Evolutionary conservation across 2,329 filamentous ascomycete genomes (phyloP).

Genomic region (Dothidotthia symphoricarpi): DNA sequence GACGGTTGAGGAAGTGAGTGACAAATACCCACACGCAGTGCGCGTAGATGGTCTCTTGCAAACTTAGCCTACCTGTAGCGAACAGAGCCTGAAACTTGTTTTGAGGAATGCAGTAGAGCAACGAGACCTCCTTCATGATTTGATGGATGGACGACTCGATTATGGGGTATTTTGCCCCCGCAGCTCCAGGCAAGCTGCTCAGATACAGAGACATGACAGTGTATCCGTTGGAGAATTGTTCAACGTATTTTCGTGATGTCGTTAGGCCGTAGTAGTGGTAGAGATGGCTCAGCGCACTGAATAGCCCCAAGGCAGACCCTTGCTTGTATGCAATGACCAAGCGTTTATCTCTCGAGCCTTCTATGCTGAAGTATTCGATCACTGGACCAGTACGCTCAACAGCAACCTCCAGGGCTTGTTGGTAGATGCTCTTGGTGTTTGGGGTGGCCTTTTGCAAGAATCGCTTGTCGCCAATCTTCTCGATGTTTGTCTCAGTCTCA

Average conservation of each 20-base stretch:
- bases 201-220: conserved; percentile 96
- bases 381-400: conserved; percentile 86
- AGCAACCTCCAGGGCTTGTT: conserved; percentile 84
- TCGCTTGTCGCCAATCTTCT: conserved; percentile 86
- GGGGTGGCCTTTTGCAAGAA: conserved; percentile 94
- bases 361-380: conserved; percentile 96
- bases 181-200: conserved; percentile 58
- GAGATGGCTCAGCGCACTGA: conserved; percentile 90
- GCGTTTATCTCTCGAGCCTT: conserved; percentile 86
- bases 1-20: conserved; percentile 94
- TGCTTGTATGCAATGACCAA: conserved; percentile 93
- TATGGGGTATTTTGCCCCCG: conserved; percentile 62
- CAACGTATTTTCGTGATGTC: conserved; percentile 91
- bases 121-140: conserved; percentile 96
- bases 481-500: conserved; percentile 79
- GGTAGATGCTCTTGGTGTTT: conserved; percentile 95
- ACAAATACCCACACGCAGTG: conserved; percentile 98
- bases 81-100: conserved; percentile 95
- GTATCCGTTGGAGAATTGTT: conserved; percentile 98
- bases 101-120: conserved; percentile 95
- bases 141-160: conserved; percentile 96
- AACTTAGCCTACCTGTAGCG: conserved; percentile 76
- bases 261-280: conserved; percentile 99
- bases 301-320: conserved; percentile 85
- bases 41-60: conserved; percentile 96